Evolutionary conservation across 2,329 filamentous ascomycete species (phyloP).

Genomic region (Pseudocercospora fijiensis): DNA sequence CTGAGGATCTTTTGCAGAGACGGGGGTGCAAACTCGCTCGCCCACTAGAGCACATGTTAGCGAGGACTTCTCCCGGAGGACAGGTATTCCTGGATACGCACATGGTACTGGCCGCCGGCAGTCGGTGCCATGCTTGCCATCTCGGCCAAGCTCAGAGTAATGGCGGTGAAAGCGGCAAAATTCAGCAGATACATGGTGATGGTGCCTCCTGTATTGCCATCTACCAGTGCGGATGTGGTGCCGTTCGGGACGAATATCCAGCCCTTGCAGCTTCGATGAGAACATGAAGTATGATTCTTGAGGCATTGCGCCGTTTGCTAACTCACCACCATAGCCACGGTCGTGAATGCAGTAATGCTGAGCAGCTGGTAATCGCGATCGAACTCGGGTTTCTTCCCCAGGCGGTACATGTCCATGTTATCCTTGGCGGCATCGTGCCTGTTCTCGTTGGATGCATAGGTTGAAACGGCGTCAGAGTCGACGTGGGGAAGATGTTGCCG

Average conservation of each 20-base stretch:
- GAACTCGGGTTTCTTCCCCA: neutral
- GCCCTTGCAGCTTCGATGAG: neutral
- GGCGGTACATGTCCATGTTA: conserved; percentile 2
- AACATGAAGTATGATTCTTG: neutral
- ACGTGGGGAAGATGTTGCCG: neutral
- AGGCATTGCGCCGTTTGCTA: neutral
- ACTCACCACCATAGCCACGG: neutral
- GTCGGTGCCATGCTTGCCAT: conserved; percentile 5
- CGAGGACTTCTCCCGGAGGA: no score
- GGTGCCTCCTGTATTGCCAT: conserved; percentile 3
- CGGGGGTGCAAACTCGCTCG: conserved; percentile 10
- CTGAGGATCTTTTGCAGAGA: conserved; percentile 11
- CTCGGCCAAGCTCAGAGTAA: neutral
- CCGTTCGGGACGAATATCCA: neutral
- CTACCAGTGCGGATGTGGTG: neutral
- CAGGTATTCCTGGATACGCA: neutral
- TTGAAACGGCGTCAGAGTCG: neutral
- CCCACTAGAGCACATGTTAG: no score
- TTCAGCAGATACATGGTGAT: conserved; percentile 3
- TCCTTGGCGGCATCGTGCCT: neutral
- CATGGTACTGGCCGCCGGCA: neutral
- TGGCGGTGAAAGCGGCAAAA: conserved; percentile 1
- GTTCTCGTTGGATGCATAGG: neutral
- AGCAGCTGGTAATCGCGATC: conserved; percentile 2
- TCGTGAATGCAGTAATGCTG: conserved; percentile 1